These are phyloP conservation scores for Hortiboletus flavorubellus DNA, from an alignment of 768 basidiomycete species.

Conservation along the genomic window DNA sequence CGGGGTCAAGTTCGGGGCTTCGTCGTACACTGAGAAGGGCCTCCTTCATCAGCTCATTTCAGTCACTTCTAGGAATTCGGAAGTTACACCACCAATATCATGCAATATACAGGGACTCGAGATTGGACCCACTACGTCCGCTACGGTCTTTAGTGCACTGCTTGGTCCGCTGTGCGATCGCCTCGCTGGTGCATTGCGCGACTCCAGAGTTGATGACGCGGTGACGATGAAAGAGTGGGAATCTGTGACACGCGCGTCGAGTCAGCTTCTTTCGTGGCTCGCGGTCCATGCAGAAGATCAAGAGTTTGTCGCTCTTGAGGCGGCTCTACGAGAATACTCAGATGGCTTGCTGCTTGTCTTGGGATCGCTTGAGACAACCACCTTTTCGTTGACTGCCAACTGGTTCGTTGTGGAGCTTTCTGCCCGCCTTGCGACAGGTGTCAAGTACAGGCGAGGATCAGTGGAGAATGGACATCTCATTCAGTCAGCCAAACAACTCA, in stretches of 20 bases:
- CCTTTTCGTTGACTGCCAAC: slow-evolving; percentile 41
- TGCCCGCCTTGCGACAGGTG: slow-evolving; percentile 33
- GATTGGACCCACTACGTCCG: slow-evolving; percentile 41
- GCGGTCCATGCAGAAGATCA: slow-evolving; percentile 34
- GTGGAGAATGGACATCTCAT: slow-evolving; percentile 21
- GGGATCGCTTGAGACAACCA: slow-evolving; percentile 33
- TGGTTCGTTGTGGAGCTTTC: slow-evolving; percentile 68
- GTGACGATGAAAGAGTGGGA: slow-evolving; percentile 38
- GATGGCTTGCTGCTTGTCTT: slow-evolving; percentile 38
- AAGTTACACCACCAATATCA: slow-evolving; percentile 28
- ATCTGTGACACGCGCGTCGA: slow-evolving; percentile 37
- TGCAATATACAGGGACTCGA: slow-evolving; percentile 39
- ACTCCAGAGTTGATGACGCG: slow-evolving; percentile 27
- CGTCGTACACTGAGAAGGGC: slow-evolving; percentile 59
- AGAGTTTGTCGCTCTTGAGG: slow-evolving; percentile 30
- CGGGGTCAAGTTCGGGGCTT: slow-evolving; percentile 47
- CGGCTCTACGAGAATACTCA: slow-evolving; percentile 36
- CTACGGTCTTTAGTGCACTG: slow-evolving; percentile 42
- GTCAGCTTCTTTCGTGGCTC: slow-evolving; percentile 47
- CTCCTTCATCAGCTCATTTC: slow-evolving; percentile 55
- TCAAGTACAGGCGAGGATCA: slow-evolving; percentile 29
- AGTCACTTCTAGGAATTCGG: slow-evolving; percentile 29
- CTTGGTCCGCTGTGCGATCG: slow-evolving; percentile 48
- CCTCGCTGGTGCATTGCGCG: slow-evolving; percentile 37
- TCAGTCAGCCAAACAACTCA: slow-evolving; percentile 37